Percentiles rank a stretch among this genome's conserved stretches.
Evolutionary conservation across 352 stramenopile genomes (phyloP).

Genomic region (Globisporangium uncinulatum): DNA sequence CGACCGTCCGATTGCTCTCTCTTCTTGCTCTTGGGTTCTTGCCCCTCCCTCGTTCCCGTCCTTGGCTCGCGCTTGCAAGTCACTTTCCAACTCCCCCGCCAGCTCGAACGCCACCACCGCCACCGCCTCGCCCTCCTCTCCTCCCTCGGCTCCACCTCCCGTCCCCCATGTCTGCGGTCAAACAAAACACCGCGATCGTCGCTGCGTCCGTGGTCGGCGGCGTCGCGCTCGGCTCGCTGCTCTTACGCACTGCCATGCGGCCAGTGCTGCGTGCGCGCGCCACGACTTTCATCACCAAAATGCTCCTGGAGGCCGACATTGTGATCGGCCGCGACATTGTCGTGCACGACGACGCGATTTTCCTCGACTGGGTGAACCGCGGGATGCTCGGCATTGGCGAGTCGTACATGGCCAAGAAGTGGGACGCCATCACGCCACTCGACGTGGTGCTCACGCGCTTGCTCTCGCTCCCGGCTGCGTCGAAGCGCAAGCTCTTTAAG

Average conservation of each 20-base stretch:
- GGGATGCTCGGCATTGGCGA: constrained; percentile 84
- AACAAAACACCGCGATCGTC: constrained; percentile 70
- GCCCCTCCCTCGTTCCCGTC: too few relatives aligned
- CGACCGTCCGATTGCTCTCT: neutral
- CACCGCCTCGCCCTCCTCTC: neutral
- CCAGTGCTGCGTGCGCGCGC: constrained; percentile 61
- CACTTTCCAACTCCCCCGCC: constrained; percentile 13
- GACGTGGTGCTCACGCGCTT: constrained; percentile 73
- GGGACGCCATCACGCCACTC: constrained; percentile 75
- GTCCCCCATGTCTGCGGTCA: constrained; percentile 29
- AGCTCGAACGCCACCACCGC: neutral
- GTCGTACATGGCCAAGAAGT: constrained; percentile 88
- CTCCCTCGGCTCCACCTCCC: neutral
- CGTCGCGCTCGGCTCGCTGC: constrained; percentile 59
- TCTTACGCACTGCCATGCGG: constrained; percentile 61
- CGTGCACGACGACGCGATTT: constrained; percentile 80
- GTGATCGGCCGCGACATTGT: constrained; percentile 74
- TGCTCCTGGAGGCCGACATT: constrained; percentile 79
- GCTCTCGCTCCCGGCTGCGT: constrained; percentile 56
- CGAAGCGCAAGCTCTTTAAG: constrained; percentile 84
- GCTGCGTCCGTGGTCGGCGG: constrained; percentile 55
- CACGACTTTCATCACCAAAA: constrained; percentile 74
- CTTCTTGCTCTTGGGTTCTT: neutral
- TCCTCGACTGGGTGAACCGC: constrained; percentile 80
- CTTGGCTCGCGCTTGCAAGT: neutral